Base-by-base conservation (phyloP, 345 rosid genomes). In the Salix purpurea region DNA sequence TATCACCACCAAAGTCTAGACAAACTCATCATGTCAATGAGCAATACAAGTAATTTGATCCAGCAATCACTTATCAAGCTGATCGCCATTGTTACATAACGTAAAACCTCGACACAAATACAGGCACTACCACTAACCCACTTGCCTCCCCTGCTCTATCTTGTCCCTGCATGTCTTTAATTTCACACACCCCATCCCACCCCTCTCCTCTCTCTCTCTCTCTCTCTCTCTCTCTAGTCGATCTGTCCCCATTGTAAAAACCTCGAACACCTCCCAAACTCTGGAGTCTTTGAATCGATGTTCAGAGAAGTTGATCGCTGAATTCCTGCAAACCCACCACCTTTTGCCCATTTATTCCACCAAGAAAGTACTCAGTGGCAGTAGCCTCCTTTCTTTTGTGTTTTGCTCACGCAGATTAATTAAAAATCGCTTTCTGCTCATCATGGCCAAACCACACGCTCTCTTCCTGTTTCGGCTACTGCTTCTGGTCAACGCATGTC, bases 381-480 rank as follows among this genome's bases (percentile, higher is more conserved):
- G 24, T 58, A n/a, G 62, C 62, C 28, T 58, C 62, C 28, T n/a
- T 58, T 58, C 62, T 58, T 58, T 9, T 56, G 28, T n/a, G 10
- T 56, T 42, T 11, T 2, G 14, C 46, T 42, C 13, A 2, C 44
- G 11, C 44, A 40, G 11, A 40, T 40, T 11, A 0, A 30, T 2
- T 30, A 30, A 40, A n/a, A 9, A 9, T 9, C 62, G 23, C 61
- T 21, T 26, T 46, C 50, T 58, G 28, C 10, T 32, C 34, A 32
- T n/a, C 62, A 58, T 58, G 64, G 64, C 64, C 28, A 58, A 30
- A 65, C 39, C 68, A 65, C 68, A 2, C 68, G 30, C 67, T 65
- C 23, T 48, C 36, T 62, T 61, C 39, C 21, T 68, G 23, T 64
- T 72, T 9, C 61, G 78, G 32, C 76, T 75, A 32, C 37, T 65